Conservation (phyloP, 306 rosid species). For the Cicer bijugum region DNA sequence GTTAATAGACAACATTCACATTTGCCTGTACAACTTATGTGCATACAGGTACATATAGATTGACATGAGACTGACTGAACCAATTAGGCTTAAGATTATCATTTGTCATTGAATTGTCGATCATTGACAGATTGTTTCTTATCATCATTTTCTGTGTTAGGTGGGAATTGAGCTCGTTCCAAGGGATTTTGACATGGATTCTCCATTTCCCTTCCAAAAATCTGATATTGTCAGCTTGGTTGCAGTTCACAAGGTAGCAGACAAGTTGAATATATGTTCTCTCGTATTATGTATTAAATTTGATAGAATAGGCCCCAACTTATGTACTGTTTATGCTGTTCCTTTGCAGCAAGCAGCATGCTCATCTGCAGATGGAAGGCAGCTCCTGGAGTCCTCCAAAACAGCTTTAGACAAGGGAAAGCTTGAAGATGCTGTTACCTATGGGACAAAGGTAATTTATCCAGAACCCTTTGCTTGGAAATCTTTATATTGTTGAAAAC, state of each 20-base stretch:
- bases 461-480: slow-evolving; percentile 35
- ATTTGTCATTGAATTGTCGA: slow-evolving; percentile 30
- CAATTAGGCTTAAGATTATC: slow-evolving; percentile 20
- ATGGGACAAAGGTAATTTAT: slow-evolving; percentile 81
- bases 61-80: slow-evolving; percentile 2
- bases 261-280: slow-evolving; percentile 37
- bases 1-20: neutral
- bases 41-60: neutral
- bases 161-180: slow-evolving; percentile 96
- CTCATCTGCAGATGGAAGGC: slow-evolving; percentile 99
- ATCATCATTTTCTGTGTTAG: slow-evolving; percentile 48
- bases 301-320: slow-evolving; percentile 35
- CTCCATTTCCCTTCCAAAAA: slow-evolving; percentile 77
- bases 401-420: slow-evolving; percentile 98
- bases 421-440: slow-evolving; percentile 95
- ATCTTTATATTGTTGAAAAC: slow-evolving; percentile 22
- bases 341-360: slow-evolving; percentile 96
- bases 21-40: slow-evolving; percentile 18
- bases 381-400: slow-evolving; percentile 93
- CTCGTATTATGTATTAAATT: slow-evolving; percentile 24
- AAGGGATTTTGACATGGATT: slow-evolving; percentile 91
- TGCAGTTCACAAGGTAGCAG: slow-evolving; percentile 91
- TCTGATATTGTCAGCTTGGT: slow-evolving; percentile 87
- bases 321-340: slow-evolving; percentile 40
- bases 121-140: slow-evolving; percentile 42